Evolutionary conservation across 1,284 basidiomycete genomes (phyloP).

Genomic region (Pseudozyma thailandica): DNA sequence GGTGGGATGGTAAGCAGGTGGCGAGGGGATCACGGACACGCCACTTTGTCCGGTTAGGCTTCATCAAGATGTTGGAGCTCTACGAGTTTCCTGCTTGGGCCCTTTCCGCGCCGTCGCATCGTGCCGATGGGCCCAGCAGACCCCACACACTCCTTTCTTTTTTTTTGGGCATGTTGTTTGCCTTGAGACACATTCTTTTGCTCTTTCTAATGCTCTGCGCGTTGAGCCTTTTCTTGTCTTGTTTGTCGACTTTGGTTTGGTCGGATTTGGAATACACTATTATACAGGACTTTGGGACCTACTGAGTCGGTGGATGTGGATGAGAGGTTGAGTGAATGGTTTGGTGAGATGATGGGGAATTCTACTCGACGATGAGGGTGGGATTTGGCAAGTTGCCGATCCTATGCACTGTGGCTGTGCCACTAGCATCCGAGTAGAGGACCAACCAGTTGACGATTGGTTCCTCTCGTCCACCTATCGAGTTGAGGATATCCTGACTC

Average conservation of each 20-base stretch:
- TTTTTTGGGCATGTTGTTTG: too few relatives aligned
- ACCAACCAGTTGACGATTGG: constrained; percentile 91
- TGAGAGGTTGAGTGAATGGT: too few relatives aligned
- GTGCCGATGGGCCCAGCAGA: too few relatives aligned
- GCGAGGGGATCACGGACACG: neutral
- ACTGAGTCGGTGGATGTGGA: too few relatives aligned
- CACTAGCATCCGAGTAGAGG: constrained; percentile 76
- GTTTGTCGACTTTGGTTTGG: neutral
- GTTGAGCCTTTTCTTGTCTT: neutral
- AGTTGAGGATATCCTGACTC: constrained; percentile 93
- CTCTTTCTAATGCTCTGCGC: neutral
- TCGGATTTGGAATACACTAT: neutral
- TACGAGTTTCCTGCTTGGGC: too few relatives aligned
- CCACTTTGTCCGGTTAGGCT: too few relatives aligned
- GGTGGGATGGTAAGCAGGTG: constrained; percentile 8
- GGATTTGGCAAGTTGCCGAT: constrained; percentile 12
- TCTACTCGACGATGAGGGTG: constrained; percentile 14
- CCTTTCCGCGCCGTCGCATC: too few relatives aligned
- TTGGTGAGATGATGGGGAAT: too few relatives aligned
- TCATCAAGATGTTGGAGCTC: too few relatives aligned
- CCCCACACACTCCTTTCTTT: neutral
- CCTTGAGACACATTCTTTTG: neutral
- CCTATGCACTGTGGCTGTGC: constrained; percentile 13
- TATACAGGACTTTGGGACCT: too few relatives aligned
- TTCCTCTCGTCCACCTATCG: constrained; percentile 85